phyloP scores from a whole-genome alignment of 2,329 filamentous ascomycete genomes.

The Phialophora verrucosa region DNA sequence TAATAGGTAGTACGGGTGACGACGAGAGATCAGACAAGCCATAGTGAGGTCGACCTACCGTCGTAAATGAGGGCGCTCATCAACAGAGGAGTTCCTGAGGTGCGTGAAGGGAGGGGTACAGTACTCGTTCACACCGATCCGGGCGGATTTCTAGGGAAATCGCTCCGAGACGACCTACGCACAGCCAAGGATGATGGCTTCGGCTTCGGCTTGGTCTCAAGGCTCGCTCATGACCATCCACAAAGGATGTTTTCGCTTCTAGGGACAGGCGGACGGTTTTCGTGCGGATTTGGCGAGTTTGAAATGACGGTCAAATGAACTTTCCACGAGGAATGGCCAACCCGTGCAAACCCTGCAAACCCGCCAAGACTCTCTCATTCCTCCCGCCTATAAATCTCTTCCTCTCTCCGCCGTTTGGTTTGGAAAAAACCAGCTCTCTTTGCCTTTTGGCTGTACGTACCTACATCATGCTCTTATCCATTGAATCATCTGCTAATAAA shows the following conservation, averaged over 20 bases:
- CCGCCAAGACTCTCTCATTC: neutral
- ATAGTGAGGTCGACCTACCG: neutral
- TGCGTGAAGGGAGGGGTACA: too few relatives aligned
- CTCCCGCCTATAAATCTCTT: neutral
- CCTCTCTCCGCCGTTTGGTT: neutral
- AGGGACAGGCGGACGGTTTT: too few relatives aligned
- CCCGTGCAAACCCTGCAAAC: neutral
- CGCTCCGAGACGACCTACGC: neutral
- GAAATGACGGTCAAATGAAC: neutral
- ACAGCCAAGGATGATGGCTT: too few relatives aligned
- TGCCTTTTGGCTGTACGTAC: neutral
- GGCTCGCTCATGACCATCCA: neutral
- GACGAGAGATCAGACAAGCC: neutral
- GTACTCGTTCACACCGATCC: neutral
- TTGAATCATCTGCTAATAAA: neutral
- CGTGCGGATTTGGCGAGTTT: neutral
- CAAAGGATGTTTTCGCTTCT: too few relatives aligned
- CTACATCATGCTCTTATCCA: too few relatives aligned
- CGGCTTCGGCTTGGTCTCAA: neutral
- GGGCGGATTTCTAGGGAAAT: neutral
- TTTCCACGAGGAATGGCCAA: neutral
- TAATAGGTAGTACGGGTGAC: neutral
- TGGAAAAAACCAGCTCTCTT: neutral
- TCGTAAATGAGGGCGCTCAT: neutral
- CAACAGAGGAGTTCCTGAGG: neutral